These are phyloP conservation scores for Atkinsonella hypoxylon DNA, from an alignment of 2,329 filamentous ascomycete genomes.

Conservation along the genomic window DNA sequence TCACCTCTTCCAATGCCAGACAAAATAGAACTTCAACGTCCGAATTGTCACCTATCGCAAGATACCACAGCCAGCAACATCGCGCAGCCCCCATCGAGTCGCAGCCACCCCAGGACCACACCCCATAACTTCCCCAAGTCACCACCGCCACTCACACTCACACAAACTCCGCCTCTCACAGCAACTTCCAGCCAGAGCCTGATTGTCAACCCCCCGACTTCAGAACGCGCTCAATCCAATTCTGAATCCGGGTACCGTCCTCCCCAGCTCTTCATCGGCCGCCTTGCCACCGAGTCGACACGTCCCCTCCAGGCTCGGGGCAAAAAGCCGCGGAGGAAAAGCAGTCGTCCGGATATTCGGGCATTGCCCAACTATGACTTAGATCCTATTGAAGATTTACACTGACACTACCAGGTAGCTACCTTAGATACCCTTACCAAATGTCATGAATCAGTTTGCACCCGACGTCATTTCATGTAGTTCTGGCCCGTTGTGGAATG, in stretches of 20 bases:
- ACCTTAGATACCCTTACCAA: not conserved
- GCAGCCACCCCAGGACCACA: constrained; percentile 3
- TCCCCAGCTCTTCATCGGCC: constrained; percentile 17
- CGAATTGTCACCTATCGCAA: not conserved
- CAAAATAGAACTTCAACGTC: not conserved
- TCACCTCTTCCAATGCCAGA: not conserved
- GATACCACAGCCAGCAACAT: not conserved
- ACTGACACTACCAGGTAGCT: not conserved
- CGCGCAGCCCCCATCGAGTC: constrained; percentile 4
- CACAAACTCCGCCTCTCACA: not conserved
- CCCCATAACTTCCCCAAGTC: not conserved
- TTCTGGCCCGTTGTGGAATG: too few relatives aligned
- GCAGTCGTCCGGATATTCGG: constrained; percentile 21
- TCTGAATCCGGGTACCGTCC: constrained; percentile 3
- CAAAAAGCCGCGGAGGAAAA: constrained; percentile 10
- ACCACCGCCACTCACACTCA: not conserved
- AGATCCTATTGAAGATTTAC: constrained; percentile 17
- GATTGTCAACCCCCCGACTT: constrained; percentile 4
- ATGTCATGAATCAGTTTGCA: too few relatives aligned
- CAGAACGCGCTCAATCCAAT: not conserved
- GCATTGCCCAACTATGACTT: constrained; percentile 19
- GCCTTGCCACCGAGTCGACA: constrained; percentile 11
- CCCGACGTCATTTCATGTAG: too few relatives aligned
- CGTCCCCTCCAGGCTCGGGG: constrained; percentile 5
- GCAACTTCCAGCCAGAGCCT: constrained; percentile 2